phyloP scores from a whole-genome alignment of 1,284 basidiomycete genomes.

The Mycena citricolor region DNA sequence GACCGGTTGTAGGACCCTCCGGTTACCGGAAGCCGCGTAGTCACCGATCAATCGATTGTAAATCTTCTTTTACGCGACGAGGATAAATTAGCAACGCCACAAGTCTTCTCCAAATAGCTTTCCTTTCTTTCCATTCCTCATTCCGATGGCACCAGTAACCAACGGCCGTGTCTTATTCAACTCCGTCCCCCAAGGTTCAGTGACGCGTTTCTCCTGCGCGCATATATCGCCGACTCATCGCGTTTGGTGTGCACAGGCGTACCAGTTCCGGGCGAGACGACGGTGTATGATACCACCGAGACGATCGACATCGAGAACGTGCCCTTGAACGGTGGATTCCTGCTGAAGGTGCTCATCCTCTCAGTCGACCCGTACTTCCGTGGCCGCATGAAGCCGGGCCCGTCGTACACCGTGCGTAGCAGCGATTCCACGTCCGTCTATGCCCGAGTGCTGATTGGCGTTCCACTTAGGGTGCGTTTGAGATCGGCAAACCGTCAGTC shows the following conservation, averaged over 20 bases:
- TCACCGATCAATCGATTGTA: no score
- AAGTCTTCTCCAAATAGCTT: no score
- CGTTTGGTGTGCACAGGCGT: no score
- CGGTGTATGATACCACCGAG: conserved; percentile 45
- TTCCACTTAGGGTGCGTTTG: conserved; percentile 23
- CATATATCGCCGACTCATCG: no score
- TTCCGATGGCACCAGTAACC: conserved; percentile 16
- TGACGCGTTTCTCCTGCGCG: no score
- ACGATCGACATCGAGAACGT: conserved; percentile 52
- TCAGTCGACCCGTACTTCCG: conserved; percentile 45
- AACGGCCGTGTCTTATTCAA: conserved; percentile 17
- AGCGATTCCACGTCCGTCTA: no score
- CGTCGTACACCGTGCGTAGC: conserved; percentile 29
- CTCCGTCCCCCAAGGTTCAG: conserved; percentile 10
- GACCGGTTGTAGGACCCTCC: no score
- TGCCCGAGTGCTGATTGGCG: no score
- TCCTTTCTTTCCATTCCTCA: no score
- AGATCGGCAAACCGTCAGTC: conserved; percentile 31
- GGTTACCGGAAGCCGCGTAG: no score
- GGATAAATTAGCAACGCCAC: no score
- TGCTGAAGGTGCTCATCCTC: conserved; percentile 48
- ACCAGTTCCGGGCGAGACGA: conserved; percentile 49
- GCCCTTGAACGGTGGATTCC: conserved; percentile 49
- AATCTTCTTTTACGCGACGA: no score
- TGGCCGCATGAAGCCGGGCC: conserved; percentile 32